A percentile compares a stretch with the other conserved stretches of the same genome.
These are phyloP conservation scores for Cicer cuneatum DNA, from an alignment of 306 rosid species.

Conservation along the genomic window DNA sequence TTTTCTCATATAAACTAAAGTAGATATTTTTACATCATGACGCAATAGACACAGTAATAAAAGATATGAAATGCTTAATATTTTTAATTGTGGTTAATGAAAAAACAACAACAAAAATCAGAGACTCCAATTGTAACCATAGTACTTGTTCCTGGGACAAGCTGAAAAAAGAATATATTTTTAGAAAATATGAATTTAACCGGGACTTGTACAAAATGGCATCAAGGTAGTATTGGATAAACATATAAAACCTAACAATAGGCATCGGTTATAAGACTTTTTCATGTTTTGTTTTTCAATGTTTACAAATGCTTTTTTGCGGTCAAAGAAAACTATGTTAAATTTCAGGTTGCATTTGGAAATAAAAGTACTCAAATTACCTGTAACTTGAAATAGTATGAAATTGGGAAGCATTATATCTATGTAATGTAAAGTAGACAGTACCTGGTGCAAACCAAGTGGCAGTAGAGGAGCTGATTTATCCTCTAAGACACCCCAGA, in stretches of 20 bases:
- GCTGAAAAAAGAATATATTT: constrained; percentile 31
- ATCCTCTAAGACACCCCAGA: constrained; percentile 89
- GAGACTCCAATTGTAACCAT: constrained; percentile 24
- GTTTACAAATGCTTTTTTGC: constrained; percentile 26
- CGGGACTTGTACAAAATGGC: constrained; percentile 1
- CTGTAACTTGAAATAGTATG: constrained; percentile 10
- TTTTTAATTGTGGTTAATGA: constrained; percentile 1
- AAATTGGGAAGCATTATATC: constrained; percentile 18
- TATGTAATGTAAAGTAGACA: constrained; percentile 37
- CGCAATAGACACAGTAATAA: constrained; percentile 10
- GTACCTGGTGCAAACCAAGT: constrained; percentile 88
- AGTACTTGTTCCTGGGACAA: not conserved
- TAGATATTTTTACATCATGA: not conserved
- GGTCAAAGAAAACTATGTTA: constrained; percentile 12
- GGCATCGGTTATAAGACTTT: not conserved
- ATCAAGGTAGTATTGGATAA: constrained; percentile 2
- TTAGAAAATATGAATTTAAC: constrained; percentile 27
- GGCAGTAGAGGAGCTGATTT: constrained; percentile 73
- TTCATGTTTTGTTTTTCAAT: constrained; percentile 31
- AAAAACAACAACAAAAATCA: not conserved
- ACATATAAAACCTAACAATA: constrained; percentile 20
- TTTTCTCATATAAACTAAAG: not conserved
- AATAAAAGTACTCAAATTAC: constrained; percentile 25
- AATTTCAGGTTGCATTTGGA: constrained; percentile 17
- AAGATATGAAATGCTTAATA: constrained; percentile 7